Base-by-base conservation (phyloP, 2,329 filamentous ascomycete species). In the Aspergillus ochraceoroseus region DNA sequence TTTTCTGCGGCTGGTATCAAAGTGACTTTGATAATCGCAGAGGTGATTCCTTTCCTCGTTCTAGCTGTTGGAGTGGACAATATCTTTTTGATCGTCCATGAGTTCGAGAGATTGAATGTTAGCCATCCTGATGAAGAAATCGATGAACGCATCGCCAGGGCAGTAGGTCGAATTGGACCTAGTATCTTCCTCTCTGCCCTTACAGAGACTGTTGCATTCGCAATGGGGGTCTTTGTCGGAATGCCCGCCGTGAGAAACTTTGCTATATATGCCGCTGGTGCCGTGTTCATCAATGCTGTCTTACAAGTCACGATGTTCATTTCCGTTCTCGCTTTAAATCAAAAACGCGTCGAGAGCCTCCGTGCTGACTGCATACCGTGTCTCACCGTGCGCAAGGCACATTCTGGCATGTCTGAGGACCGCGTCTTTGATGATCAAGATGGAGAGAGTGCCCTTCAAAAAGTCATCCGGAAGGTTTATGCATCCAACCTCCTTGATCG, bases 211-310 rank as follows among this genome's bases (percentile, higher is more conserved):
- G 81, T 89, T 15, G 89, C 90, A 2, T 98, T 98, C 63, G 83
- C 88, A 1, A 75, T 98, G 7, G 92, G 92, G 8, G 85, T 87
- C 28, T 90, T 92, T 46, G 94, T 95, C 5, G 89, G 89, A 33
- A 98, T 98, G 92, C 92, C 94, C 11, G 92, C 92, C 2, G 94
- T 98, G 29, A 81, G 88, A 48, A 98, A 98, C 65, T 98, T 98
- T 66, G 94, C 92, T 11, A 82, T 90, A 2, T 98, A 98, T 61
- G 92, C 92, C 8, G 89, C 92, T 2, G 92, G 92, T 35, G 92
- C 92, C 7, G 92, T 98, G 7, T 82, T 96, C 54, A 90, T 98
- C 73, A 98, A 98, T 60, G 94, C 94, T 0, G 63, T 96, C n/a
- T 71, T 98, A 4, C 92, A 98, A 63, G 84, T 96, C 52, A 98